Conservation (phyloP, 2,329 filamentous ascomycete species). For the Aquanectria penicillioides region DNA sequence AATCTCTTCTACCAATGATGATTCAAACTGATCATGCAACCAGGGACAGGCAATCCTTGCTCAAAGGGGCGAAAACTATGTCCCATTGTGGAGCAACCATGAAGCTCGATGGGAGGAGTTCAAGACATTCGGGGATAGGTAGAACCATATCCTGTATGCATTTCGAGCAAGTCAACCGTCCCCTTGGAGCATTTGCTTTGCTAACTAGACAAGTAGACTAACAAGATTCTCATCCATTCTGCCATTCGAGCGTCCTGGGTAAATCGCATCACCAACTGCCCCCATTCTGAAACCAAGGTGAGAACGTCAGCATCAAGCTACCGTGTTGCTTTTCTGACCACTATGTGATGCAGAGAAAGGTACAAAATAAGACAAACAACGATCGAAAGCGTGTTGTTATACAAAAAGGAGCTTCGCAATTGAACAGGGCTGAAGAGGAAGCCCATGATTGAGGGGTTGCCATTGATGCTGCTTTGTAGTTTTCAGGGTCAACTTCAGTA, state of each 20-base stretch:
- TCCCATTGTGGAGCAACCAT: constrained; percentile 35
- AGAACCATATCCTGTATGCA: constrained; percentile 34
- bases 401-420: constrained; percentile 19
- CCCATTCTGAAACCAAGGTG: constrained; percentile 33
- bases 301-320: neutral
- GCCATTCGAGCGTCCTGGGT: constrained; percentile 35
- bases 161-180: constrained; percentile 25
- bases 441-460: neutral
- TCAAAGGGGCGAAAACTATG: constrained; percentile 30
- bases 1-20: rapidly evolving
- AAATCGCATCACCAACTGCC: constrained; percentile 33
- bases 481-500: no score
- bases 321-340: neutral
- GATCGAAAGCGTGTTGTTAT: constrained; percentile 34
- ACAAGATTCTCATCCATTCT: constrained; percentile 38
- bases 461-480: no score
- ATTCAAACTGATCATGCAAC: neutral
- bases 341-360: constrained; percentile 31
- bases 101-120: constrained; percentile 40
- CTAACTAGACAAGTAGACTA: constrained; percentile 4
- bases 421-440: constrained; percentile 19
- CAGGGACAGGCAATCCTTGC: constrained; percentile 31
- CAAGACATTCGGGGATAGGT: constrained; percentile 36
- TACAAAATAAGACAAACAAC: constrained; percentile 36
- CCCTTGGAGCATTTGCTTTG: rapidly evolving